Evolutionary conservation across 1,284 basidiomycete species (phyloP).

Genomic region (Cerrena zonata): DNA sequence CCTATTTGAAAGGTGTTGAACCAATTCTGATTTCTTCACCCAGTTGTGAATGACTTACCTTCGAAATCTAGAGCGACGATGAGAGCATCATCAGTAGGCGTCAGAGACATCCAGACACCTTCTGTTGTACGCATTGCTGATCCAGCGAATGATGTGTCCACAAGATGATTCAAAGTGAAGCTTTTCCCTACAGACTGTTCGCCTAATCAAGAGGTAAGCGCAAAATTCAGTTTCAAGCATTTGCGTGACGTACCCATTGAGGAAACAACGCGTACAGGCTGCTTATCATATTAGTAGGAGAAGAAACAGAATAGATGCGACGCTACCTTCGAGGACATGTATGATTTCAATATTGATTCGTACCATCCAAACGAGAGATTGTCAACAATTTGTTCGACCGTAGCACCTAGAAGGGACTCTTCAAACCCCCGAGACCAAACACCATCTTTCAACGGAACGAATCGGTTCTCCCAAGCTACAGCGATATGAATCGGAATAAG

Average conservation of each 20-base stretch:
- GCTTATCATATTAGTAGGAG: background rate
- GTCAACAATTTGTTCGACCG: slow-evolving; percentile 51
- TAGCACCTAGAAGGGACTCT: slow-evolving; percentile 48
- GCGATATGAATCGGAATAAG: slow-evolving; percentile 62
- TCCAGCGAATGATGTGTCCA: slow-evolving; percentile 61
- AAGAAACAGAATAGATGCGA: background rate
- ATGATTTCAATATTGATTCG: slow-evolving; percentile 57
- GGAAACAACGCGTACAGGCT: slow-evolving; percentile 60
- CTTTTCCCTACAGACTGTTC: slow-evolving; percentile 64
- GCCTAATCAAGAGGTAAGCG: slow-evolving; percentile 17
- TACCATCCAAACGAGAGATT: slow-evolving; percentile 60
- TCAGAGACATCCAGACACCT: slow-evolving; percentile 65
- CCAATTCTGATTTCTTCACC: too few species aligned
- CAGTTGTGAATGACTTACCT: slow-evolving; percentile 39
- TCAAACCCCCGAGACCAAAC: slow-evolving; percentile 46
- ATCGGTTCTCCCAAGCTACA: slow-evolving; percentile 51
- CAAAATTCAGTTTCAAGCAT: background rate
- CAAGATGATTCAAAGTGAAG: slow-evolving; percentile 56
- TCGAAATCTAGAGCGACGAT: slow-evolving; percentile 63
- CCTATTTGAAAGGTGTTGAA: slow-evolving; percentile 36
- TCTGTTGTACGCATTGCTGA: slow-evolving; percentile 65
- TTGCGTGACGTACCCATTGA: slow-evolving; percentile 47
- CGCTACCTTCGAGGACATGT: slow-evolving; percentile 50
- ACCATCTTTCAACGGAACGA: slow-evolving; percentile 56
- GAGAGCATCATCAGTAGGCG: slow-evolving; percentile 49